Evolutionary conservation across 2,329 filamentous ascomycete genomes (phyloP), one percentile per base, ranked within the genome.

Genomic region (Aspergillus sp.): DNA sequence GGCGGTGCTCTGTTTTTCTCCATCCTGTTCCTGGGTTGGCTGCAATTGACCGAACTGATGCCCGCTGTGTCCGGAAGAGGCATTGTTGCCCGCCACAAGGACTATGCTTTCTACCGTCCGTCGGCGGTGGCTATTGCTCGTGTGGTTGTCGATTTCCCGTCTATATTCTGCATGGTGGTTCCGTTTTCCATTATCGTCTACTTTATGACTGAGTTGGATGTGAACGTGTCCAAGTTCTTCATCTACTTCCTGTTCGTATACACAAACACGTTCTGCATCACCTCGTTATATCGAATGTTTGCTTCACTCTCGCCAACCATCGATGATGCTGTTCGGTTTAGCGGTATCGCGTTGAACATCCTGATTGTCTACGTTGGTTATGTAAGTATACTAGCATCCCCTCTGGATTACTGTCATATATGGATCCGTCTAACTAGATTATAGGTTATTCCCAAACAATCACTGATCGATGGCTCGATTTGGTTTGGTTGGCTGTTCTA

Each of bases 41-140:
- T 93, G 4, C 86, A 90, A 50, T 70, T 94, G 42, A 80, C 83
- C 0, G 87, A 94, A 63, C 73, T 90, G 45, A 88, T 86, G 77
- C 84, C 83, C 52, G 86, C 85, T 40, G 82, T 91, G 6, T 78
- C 79, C 43, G 83, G 86, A 4, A 76, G 87, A 46, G 75, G 75
- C 0, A 81, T 93, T 12, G 88, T 78, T 52, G 83, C 69, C 65
- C 80, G 82, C 35, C 82, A 86, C 57, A 77, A 79, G 42, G 77
- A 81, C 32, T 86, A 84, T 57, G 81, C 81, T 1, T 85, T 85
- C 62, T 85, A 85, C 57, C 74, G 80, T n/a, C 82, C 82, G 0
- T 81, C 80, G 33, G 82, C 82, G 34, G 80, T 85, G 42, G 73
- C 72, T 3, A 72, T 79, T 68, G 85, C 72, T 57, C 73, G 81